A percentile compares a stretch with the other conserved stretches of the same genome.
Conservation (phyloP, 2,329 filamentous ascomycete genomes). For the Epichloe coenophiala region DNA sequence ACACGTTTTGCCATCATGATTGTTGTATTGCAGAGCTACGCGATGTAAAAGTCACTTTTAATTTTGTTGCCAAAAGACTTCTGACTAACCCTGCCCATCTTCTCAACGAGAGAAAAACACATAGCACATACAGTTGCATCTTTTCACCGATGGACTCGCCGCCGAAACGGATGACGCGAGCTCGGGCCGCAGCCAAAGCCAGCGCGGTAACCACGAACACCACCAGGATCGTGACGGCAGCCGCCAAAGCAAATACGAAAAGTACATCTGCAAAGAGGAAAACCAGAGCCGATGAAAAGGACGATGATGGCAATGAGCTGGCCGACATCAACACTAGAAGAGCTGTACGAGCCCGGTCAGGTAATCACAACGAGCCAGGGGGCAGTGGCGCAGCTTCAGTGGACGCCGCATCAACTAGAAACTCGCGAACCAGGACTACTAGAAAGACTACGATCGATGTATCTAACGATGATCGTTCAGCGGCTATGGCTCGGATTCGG, state of each 20-base stretch:
- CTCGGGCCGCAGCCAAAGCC: slow-evolving; percentile 30
- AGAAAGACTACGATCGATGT: slow-evolving; percentile 15
- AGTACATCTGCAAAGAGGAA: slow-evolving; percentile 32
- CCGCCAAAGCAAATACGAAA: slow-evolving; percentile 27
- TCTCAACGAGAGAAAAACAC: neutral
- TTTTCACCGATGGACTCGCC: slow-evolving; percentile 36
- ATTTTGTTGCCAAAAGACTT: slow-evolving; percentile 4
- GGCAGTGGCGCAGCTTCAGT: slow-evolving; percentile 3
- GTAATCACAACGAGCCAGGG: slow-evolving; percentile 24
- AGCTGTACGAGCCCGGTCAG: slow-evolving; percentile 27
- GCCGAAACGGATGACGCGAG: slow-evolving; percentile 45
- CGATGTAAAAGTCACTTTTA: slow-evolving; percentile 11
- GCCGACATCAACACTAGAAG: slow-evolving; percentile 20
- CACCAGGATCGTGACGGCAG: slow-evolving; percentile 34
- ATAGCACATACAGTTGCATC: neutral
- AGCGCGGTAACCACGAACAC: slow-evolving; percentile 24
- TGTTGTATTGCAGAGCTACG: slow-evolving; percentile 9
- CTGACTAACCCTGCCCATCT: slow-evolving; percentile 2
- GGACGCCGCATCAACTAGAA: neutral
- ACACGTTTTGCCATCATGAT: neutral
- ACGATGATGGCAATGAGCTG: slow-evolving; percentile 28
- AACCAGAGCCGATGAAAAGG: slow-evolving; percentile 37
- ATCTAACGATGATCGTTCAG: slow-evolving; percentile 10
- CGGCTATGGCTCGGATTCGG: slow-evolving; percentile 16
- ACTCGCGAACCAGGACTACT: slow-evolving; percentile 13